A percentile compares a stretch with the other conserved stretches of the same genome.
These are phyloP conservation scores for Dactylellina parvicollis DNA, from an alignment of 2,329 filamentous ascomycete species.

Conservation along the genomic window DNA sequence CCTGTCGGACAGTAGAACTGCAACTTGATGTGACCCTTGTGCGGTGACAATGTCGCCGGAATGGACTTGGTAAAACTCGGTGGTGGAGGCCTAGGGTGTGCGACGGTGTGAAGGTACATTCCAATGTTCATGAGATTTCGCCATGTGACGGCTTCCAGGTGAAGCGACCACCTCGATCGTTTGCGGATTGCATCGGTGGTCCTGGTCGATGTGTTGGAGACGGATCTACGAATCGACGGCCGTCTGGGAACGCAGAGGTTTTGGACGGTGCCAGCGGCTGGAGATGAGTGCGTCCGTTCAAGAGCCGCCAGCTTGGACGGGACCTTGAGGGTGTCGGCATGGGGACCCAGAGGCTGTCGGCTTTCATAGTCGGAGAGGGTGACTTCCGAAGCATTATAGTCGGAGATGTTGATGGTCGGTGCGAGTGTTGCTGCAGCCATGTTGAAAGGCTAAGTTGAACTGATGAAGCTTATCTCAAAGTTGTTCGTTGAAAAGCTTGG, in stretches of 20 bases:
- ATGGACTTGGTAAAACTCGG: slow-evolving; percentile 71
- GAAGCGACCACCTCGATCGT: slow-evolving; percentile 69
- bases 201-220: slow-evolving; percentile 46
- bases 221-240: slow-evolving; percentile 44
- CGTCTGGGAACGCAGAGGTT: slow-evolving; percentile 42
- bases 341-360: slow-evolving; percentile 12
- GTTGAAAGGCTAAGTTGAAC: slow-evolving; percentile 10
- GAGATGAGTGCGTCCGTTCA: slow-evolving; percentile 31
- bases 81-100: slow-evolving; percentile 69
- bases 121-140: slow-evolving; percentile 74
- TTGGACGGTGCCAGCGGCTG: slow-evolving; percentile 19
- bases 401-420: slow-evolving; percentile 41
- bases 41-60: slow-evolving; percentile 64
- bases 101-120: slow-evolving; percentile 74
- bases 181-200: slow-evolving; percentile 44
- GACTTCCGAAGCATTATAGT: slow-evolving; percentile 25
- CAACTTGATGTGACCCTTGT: slow-evolving; percentile 65
- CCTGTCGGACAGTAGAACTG: slow-evolving; percentile 70
- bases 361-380: slow-evolving; percentile 38
- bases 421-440: slow-evolving; percentile 20
- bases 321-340: slow-evolving; percentile 23
- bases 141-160: slow-evolving; percentile 73
- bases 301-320: slow-evolving; percentile 4
- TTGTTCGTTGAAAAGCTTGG: not conserved
- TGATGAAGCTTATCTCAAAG: slow-evolving; percentile 2